phyloP scores from a whole-genome alignment of 116 monocot genomes.

The Papilionanthe hybrid region DNA sequence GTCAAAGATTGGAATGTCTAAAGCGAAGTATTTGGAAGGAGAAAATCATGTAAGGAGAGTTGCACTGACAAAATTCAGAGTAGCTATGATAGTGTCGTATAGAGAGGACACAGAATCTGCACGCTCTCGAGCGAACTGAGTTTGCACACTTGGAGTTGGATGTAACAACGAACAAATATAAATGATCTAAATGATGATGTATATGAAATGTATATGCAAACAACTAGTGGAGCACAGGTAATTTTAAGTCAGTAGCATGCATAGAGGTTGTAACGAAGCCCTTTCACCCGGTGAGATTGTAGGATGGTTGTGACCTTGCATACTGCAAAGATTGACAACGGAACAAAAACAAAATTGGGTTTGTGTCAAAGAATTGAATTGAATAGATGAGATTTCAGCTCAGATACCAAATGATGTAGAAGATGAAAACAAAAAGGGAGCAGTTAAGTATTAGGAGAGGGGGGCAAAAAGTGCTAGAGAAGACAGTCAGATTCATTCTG shows the following conservation, averaged over 20 bases:
- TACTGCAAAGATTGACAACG: no score
- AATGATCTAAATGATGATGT: no score
- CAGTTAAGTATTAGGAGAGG: background rate
- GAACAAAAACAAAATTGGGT: background rate
- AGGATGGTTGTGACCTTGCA: no score
- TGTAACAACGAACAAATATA: background rate
- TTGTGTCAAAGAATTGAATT: background rate
- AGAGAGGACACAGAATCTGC: background rate
- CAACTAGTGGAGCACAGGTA: background rate
- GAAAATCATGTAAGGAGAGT: no score
- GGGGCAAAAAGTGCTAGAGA: background rate
- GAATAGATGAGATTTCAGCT: background rate
- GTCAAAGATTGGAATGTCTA: no score
- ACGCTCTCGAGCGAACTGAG: background rate
- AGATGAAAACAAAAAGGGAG: background rate
- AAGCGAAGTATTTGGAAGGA: no score
- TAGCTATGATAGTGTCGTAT: no score
- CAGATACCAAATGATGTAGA: background rate
- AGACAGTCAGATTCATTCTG: background rate
- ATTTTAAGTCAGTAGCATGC: background rate
- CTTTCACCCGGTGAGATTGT: background rate
- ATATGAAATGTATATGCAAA: background rate
- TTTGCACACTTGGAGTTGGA: background rate
- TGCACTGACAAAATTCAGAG: no score
- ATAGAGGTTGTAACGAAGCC: background rate